Conservation (phyloP, 805 yeast species). For the Suhomyces vadensis region DNA sequence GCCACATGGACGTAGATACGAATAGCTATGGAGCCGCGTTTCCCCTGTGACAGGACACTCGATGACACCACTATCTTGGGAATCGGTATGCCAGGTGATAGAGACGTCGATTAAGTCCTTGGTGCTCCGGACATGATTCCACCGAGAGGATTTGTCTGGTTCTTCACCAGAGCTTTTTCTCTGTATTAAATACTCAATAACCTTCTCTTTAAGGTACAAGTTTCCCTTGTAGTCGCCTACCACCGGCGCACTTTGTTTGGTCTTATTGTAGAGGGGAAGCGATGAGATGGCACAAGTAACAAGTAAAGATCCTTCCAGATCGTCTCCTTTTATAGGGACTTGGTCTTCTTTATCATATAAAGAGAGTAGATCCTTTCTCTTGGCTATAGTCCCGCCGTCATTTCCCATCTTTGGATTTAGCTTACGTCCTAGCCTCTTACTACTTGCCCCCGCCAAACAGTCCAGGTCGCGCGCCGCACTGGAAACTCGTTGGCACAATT, state of each 20-base stretch:
- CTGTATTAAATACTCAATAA: slow-evolving; percentile 43
- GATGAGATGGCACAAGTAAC: slow-evolving; percentile 50
- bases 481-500: background rate
- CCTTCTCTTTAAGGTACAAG: slow-evolving; percentile 61
- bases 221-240: slow-evolving; percentile 71
- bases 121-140: slow-evolving; percentile 22
- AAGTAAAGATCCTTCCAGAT: slow-evolving; percentile 33
- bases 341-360: slow-evolving; percentile 22
- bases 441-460: background rate
- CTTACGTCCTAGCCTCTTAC: background rate
- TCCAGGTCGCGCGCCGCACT: slow-evolving; percentile 1
- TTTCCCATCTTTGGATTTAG: slow-evolving; percentile 42
- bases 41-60: slow-evolving; percentile 36
- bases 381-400: slow-evolving; percentile 75
- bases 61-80: slow-evolving; percentile 13
- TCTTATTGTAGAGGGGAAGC: slow-evolving; percentile 34
- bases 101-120: slow-evolving; percentile 29
- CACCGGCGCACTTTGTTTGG: slow-evolving; percentile 40
- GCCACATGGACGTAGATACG: slow-evolving; percentile 40
- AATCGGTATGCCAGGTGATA: slow-evolving; percentile 18
- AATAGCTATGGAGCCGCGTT: slow-evolving; percentile 20
- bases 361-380: slow-evolving; percentile 50
- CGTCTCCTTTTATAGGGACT: slow-evolving; percentile 15
- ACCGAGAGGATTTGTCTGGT: background rate
- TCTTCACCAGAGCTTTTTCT: background rate